Percentiles rank a stretch among this genome's conserved stretches.
phyloP scores from a whole-genome alignment of 371 early-diverging fungal genomes.

The Mucor irregularis region DNA sequence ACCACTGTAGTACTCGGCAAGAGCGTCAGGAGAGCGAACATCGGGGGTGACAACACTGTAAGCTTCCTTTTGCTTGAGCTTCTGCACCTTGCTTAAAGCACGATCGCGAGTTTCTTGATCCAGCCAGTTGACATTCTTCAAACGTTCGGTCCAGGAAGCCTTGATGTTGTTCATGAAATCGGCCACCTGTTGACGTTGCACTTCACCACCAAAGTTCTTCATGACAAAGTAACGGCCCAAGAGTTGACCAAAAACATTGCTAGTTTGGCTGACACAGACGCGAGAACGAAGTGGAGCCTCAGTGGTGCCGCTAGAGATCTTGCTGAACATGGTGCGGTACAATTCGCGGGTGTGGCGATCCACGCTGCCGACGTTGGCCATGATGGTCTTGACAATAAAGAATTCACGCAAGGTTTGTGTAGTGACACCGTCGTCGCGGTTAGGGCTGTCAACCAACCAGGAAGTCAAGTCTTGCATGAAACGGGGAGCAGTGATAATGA shows the following conservation, averaged over 20 bases:
- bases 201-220: slow-evolving; percentile 41
- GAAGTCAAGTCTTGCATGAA: slow-evolving; percentile 8
- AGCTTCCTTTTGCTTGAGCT: slow-evolving; percentile 47
- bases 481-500: slow-evolving; percentile 10
- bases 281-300: slow-evolving; percentile 44
- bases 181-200: slow-evolving; percentile 24
- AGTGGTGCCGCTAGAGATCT: slow-evolving; percentile 31
- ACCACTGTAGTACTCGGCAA: slow-evolving; percentile 44
- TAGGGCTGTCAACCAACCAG: slow-evolving; percentile 10
- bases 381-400: slow-evolving; percentile 12
- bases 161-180: slow-evolving; percentile 36
- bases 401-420: slow-evolving; percentile 12
- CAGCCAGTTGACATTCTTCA: slow-evolving; percentile 51
- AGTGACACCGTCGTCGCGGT: neutral
- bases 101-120: slow-evolving; percentile 46
- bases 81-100: slow-evolving; percentile 53
- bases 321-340: slow-evolving; percentile 18
- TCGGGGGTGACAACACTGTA: slow-evolving; percentile 53
- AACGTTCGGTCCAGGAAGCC: slow-evolving; percentile 36
- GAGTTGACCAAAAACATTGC: slow-evolving; percentile 47
- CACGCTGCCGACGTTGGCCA: slow-evolving; percentile 11
- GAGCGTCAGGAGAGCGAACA: slow-evolving; percentile 39
- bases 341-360: slow-evolving; percentile 19
- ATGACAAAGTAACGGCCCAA: slow-evolving; percentile 59
- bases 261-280: slow-evolving; percentile 43